phyloP scores from a whole-genome alignment of 179 eudicot genomes.

The Vitellaria paradoxa region DNA sequence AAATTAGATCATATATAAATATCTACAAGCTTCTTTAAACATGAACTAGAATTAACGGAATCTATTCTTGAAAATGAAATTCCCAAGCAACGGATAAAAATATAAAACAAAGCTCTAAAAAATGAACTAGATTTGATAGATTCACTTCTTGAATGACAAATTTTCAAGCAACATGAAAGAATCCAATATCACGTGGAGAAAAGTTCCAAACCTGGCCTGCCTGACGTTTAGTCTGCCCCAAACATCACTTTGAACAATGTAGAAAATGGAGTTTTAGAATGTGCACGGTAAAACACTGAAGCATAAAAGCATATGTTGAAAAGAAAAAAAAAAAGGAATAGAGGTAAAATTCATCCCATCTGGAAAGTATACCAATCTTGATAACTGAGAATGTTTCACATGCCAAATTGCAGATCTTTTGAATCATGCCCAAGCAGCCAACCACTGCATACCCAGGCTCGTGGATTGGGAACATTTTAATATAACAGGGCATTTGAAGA shows the following conservation, averaged over 20 bases:
- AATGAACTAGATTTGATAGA: neutral
- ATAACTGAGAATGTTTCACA: neutral
- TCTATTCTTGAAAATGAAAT: neutral
- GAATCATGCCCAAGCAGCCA: neutral
- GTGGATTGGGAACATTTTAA: too few species aligned
- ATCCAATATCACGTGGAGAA: neutral
- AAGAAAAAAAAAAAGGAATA: neutral
- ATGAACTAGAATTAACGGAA: neutral
- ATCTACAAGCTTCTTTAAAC: neutral
- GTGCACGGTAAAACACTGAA: neutral
- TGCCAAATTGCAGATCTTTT: neutral
- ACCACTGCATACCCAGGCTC: neutral
- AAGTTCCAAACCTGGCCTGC: neutral
- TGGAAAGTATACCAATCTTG: neutral
- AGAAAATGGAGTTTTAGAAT: neutral
- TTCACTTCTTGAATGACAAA: neutral
- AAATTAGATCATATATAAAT: too few species aligned
- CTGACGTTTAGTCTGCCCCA: neutral
- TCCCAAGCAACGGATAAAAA: neutral
- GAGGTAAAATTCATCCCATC: neutral
- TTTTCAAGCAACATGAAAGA: slow-evolving; percentile 1
- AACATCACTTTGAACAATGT: neutral
- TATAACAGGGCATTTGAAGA: too few species aligned
- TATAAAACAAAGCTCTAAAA: too few species aligned
- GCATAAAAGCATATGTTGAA: neutral